These are phyloP conservation scores for Trametes pubescens DNA, from an alignment of 1,284 basidiomycete genomes.

Conservation along the genomic window DNA sequence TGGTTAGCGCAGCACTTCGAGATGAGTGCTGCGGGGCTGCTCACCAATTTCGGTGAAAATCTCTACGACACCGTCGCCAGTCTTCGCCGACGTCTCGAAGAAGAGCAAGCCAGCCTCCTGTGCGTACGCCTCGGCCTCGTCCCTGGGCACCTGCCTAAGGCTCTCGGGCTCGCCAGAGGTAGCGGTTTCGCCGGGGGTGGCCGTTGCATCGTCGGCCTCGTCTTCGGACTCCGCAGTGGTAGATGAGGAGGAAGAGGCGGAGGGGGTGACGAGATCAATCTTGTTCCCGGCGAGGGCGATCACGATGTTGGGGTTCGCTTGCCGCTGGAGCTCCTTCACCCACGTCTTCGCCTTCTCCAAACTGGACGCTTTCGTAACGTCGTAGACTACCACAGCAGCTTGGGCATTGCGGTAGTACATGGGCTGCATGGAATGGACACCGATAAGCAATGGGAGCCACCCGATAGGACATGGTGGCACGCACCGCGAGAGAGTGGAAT, in stretches of 20 bases:
- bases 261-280: constrained; percentile 88
- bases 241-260: constrained; percentile 58
- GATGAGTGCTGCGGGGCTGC: constrained; percentile 39
- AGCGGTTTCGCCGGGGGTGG: constrained; percentile 78
- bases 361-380: constrained; percentile 93
- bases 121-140: constrained; percentile 97
- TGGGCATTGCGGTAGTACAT: constrained; percentile 99
- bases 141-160: constrained; percentile 87
- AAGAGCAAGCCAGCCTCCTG: constrained; percentile 93
- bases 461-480: constrained; percentile 40
- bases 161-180: constrained; percentile 67
- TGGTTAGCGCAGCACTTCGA: constrained; percentile 22
- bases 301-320: constrained; percentile 99
- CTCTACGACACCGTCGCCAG: constrained; percentile 95
- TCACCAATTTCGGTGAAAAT: constrained; percentile 98
- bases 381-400: constrained; percentile 98
- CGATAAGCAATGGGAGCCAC: constrained; percentile 15
- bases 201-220: constrained; percentile 86
- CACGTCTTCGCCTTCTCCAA: constrained; percentile 99
- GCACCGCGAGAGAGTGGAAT: constrained; percentile 90
- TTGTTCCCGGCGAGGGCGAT: constrained; percentile 98
- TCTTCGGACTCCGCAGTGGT: constrained; percentile 74
- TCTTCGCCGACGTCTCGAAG: constrained; percentile 99
- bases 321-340: constrained; percentile 99
- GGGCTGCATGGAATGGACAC: constrained; percentile 57